Base-by-base conservation (phyloP, 345 rosid species). In the Hibiscus mutabilis region DNA sequence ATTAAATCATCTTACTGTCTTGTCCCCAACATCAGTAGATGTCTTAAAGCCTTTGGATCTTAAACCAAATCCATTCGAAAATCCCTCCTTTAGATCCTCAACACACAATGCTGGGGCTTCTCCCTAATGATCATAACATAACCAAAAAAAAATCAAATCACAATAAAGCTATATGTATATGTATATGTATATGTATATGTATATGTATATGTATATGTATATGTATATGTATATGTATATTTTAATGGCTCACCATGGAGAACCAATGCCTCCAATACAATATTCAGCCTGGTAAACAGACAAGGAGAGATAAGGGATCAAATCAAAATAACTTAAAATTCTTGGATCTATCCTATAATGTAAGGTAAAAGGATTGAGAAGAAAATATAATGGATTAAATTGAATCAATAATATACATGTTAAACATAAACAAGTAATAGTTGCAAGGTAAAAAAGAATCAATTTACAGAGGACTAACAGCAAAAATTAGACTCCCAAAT, bases 241-340 rank as follows among this genome's bases (percentile, higher is more conserved):
- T 52, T 18, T 19, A 75, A 76, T 75, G 68, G 87, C 98, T 90
- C 91, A 93, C 98, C 98, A 93, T 93, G 85, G 85, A 83, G 82
- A 76, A 77, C 75, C 79, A 81, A 82, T 58, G 84, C 83, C 88
- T 84, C 91, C 81, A 76, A 80, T 68, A 83, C 74, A 83, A 71
- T 84, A 79, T 73, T 78, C 80, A 82, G 79, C 92, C 96, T 89
- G 96, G 84, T 77, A 82, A 80, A 86, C 59, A 81, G 68, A 75
- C 73, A 71, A 51, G 70, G 72, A 69, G 81, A 82, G 58, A 79
- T 22, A 70, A 79, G 66, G 75, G 72, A 83, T 78, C 77, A 79
- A 77, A 75, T 58, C 70, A 81, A 55, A 79, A 62, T 51, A 33
- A 68, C 49, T 64, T 60, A 66, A 40, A 71, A 42, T 49, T 62